Conservation (phyloP, 192 early-diverging fungal species). For the Entomortierella parvispora region DNA sequence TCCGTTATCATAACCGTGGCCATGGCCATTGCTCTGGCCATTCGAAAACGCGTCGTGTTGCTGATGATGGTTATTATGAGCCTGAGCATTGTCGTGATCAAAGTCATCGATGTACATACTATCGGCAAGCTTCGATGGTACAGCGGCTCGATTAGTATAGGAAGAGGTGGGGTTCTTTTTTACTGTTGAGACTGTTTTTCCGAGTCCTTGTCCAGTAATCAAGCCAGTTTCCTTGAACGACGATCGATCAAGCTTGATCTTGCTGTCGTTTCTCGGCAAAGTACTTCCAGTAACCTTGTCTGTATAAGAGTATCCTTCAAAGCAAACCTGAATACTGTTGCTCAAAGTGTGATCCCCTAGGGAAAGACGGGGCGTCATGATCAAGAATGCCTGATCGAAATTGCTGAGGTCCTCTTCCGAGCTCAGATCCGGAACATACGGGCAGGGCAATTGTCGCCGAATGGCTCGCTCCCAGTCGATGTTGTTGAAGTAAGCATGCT, state of each 20-base stretch:
- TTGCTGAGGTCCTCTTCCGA: slow-evolving; percentile 65
- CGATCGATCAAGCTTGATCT: slow-evolving; percentile 20
- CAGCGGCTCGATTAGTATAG: background rate
- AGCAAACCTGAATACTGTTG: slow-evolving; percentile 49
- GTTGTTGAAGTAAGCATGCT: slow-evolving; percentile 76
- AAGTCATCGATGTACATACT: slow-evolving; percentile 18
- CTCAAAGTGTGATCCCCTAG: slow-evolving; percentile 43
- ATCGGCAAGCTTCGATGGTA: background rate
- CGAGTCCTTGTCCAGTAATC: background rate
- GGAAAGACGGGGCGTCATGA: slow-evolving; percentile 58
- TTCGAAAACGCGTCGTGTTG: background rate
- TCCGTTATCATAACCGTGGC: background rate
- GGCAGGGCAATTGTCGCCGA: slow-evolving; percentile 64
- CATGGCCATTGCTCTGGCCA: slow-evolving; percentile 1
- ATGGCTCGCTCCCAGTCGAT: slow-evolving; percentile 82
- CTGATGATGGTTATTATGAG: too few relatives aligned
- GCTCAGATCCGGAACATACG: slow-evolving; percentile 72
- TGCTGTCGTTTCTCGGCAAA: slow-evolving; percentile 34
- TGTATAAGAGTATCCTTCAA: slow-evolving; percentile 51
- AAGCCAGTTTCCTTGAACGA: background rate
- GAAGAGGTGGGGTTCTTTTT: slow-evolving; percentile 1
- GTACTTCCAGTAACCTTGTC: slow-evolving; percentile 36
- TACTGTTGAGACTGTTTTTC: background rate
- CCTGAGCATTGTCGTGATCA: slow-evolving; percentile 12
- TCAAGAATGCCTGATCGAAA: slow-evolving; percentile 66